Evolutionary conservation across 2,329 filamentous ascomycete genomes (phyloP).

Genomic region (Aspergillus sojae): DNA sequence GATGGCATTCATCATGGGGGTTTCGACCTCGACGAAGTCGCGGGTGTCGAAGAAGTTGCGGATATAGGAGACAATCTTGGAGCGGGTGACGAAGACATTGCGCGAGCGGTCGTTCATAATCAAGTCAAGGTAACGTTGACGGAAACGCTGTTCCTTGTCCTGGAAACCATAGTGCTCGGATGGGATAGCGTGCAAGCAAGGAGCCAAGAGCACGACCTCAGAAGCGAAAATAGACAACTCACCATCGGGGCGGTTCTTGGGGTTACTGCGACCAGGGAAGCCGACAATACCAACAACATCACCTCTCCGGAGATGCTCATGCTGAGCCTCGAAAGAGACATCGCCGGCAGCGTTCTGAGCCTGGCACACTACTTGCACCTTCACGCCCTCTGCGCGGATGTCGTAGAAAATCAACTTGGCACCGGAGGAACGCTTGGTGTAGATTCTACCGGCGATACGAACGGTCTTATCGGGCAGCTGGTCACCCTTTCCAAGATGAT

Average conservation of each 20-base stretch:
- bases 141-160: constrained; percentile 89
- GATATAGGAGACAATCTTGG: constrained; percentile 87
- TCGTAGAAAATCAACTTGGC: constrained; percentile 92
- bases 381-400: constrained; percentile 71
- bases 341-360: constrained; percentile 73
- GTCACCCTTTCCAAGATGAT: constrained; percentile 82
- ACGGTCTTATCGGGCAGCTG: constrained; percentile 73
- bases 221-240: constrained; percentile 93
- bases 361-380: constrained; percentile 92
- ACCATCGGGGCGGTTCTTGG: constrained; percentile 84
- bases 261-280: constrained; percentile 80
- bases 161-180: constrained; percentile 89
- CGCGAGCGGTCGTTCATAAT: constrained; percentile 93
- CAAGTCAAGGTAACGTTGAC: constrained; percentile 90
- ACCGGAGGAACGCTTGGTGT: constrained; percentile 80
- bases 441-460: constrained; percentile 81
- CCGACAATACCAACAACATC: constrained; percentile 90
- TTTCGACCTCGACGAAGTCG: constrained; percentile 93
- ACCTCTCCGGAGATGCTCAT: constrained; percentile 84
- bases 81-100: constrained; percentile 79
- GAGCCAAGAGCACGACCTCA: constrained; percentile 82
- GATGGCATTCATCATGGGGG: constrained; percentile 95
- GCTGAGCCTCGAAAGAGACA: constrained; percentile 79
- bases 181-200: constrained; percentile 88
- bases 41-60: constrained; percentile 84